These are phyloP conservation scores for Rhizopogon vinicolor DNA, from an alignment of 768 basidiomycete species.

Conservation along the genomic window DNA sequence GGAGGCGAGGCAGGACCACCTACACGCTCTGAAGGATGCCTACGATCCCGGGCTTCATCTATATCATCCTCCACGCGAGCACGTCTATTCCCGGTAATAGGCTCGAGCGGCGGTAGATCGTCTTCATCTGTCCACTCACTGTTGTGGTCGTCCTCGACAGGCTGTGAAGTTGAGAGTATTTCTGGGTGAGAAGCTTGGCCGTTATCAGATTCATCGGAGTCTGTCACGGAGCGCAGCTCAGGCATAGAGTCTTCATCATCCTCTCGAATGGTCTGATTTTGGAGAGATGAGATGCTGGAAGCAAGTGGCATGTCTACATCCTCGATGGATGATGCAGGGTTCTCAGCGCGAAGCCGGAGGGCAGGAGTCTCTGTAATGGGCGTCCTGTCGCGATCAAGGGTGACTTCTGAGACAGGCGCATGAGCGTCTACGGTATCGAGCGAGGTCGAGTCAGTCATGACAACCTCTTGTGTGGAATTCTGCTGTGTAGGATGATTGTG, in stretches of 20 bases:
- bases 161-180: constrained; percentile 17
- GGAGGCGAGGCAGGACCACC: constrained; percentile 22
- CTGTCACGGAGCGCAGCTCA: constrained; percentile 32
- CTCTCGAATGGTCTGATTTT: constrained; percentile 6
- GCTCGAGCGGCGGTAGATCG: constrained; percentile 27
- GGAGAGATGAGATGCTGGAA: neutral
- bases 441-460: neutral
- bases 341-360: neutral
- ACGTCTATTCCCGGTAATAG: constrained; percentile 37
- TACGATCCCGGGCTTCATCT: constrained; percentile 55
- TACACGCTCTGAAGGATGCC: constrained; percentile 60
- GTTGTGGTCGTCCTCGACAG: constrained; percentile 27
- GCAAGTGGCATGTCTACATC: constrained; percentile 7
- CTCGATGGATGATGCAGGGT: neutral
- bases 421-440: constrained; percentile 2
- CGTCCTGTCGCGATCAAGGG: neutral
- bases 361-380: constrained; percentile 2
- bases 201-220: constrained; percentile 31
- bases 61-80: constrained; percentile 58
- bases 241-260: constrained; percentile 40
- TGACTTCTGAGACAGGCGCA: neutral
- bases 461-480: neutral
- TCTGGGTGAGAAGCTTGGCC: constrained; percentile 27
- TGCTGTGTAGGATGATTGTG: constrained; percentile 1
- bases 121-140: constrained; percentile 24